Base-by-base conservation (phyloP, 2,329 filamentous ascomycete genomes). In the Akanthomyces muscarius region DNA sequence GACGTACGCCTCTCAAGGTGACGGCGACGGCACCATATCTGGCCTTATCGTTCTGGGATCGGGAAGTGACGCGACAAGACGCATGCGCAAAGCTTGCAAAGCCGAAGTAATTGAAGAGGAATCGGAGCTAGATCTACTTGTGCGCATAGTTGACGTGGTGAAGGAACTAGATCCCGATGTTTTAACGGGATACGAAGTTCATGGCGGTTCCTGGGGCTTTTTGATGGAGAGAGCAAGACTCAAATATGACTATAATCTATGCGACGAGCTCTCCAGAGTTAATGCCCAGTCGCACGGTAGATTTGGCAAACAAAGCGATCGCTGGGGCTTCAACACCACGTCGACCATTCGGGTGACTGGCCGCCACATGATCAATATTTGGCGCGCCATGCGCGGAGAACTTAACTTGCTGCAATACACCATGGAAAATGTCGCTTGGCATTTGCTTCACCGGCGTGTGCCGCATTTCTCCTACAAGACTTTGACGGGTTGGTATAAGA, bases 361-460 rank as follows among this genome's bases (percentile, higher is more conserved):
- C 5, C 85, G 95, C 65, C 94, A 98, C 72, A 92, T 96, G 82
- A 93, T 99, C 78, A 98, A 98, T 69, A 90, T 98, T 52, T 98
- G 95, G 92, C 86, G 94, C 69, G 92, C 93, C 0, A 97, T 99
- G 93, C 86, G 92, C 63, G 86, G 89, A n/a, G 94, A 97, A 75
- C 77, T 99, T 33, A 96, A 93, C 68, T 78, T 99, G 33, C 82
- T 97, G 13, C 93, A 97, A 72, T 98, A 99, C 72, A 97, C 91
- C 0, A 90, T 98, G 86, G 95, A 98, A 74, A 97, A 97, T 70
- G 91, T 98, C 4, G 91, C 87, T 0, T 98, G 96, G 79, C 92
- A 98, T 75, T 75, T 98, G 1, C 82, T 99, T 2, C 92, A 96
- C 68, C 87, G 87, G 38, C 86, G 94, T 3, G 89, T 98, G 56